phyloP scores from a whole-genome alignment of 2,329 filamentous ascomycete genomes.

The Colletotrichum sp. region DNA sequence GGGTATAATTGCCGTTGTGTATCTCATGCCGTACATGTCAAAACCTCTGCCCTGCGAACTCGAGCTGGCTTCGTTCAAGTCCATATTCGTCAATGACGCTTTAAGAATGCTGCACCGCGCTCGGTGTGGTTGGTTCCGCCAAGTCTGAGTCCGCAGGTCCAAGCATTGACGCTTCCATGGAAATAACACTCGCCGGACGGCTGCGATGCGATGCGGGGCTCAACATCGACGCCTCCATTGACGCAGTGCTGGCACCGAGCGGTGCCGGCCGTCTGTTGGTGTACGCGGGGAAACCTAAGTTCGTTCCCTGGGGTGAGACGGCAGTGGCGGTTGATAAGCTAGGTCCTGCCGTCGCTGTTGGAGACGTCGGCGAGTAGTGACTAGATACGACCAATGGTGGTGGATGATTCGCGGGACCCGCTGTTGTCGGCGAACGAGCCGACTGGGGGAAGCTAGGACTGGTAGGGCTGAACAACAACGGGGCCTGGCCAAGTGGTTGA shows the following conservation, averaged over 20 bases:
- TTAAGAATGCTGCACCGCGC: slow-evolving; percentile 4
- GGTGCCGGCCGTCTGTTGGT: slow-evolving; percentile 13
- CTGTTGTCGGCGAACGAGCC: neutral
- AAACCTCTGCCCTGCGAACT: neutral
- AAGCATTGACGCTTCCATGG: slow-evolving; percentile 19
- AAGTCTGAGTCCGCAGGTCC: neutral
- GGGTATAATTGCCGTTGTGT: slow-evolving; percentile 20
- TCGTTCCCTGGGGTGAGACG: slow-evolving; percentile 19
- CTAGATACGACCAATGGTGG: slow-evolving; percentile 12
- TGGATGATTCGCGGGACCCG: slow-evolving; percentile 6
- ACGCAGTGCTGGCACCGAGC: slow-evolving; percentile 20
- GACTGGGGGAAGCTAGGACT: slow-evolving; percentile 9
- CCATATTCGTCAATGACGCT: neutral
- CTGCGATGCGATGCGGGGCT: slow-evolving; percentile 12
- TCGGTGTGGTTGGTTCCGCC: slow-evolving; percentile 1
- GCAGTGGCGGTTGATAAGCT: slow-evolving; percentile 9
- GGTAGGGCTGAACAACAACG: slow-evolving; percentile 12
- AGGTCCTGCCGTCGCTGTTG: neutral
- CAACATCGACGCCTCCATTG: slow-evolving; percentile 20
- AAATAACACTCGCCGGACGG: slow-evolving; percentile 12
- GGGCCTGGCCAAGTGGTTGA: slow-evolving; percentile 13
- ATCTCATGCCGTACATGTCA: slow-evolving; percentile 19
- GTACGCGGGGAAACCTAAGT: slow-evolving; percentile 14
- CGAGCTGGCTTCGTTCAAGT: neutral
- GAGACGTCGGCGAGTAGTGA: slow-evolving; percentile 8